Evolutionary conservation across 805 yeast species (phyloP).

Genomic region (Candida wancherniae): DNA sequence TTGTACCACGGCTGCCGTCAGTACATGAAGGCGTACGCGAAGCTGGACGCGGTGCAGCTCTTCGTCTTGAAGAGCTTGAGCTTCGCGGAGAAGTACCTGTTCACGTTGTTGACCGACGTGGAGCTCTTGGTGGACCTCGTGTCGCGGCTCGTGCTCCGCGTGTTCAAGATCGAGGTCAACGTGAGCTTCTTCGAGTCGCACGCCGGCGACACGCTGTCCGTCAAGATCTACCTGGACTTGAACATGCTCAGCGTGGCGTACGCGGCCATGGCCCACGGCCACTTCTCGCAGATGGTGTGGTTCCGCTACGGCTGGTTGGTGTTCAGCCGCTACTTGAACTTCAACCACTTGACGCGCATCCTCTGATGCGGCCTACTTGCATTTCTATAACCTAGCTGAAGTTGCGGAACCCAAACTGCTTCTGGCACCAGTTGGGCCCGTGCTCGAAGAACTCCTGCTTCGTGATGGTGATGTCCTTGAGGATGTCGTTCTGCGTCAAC

Average conservation of each 20-base stretch:
- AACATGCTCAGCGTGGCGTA: constrained; percentile 41
- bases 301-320: constrained; percentile 85
- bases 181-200: constrained; percentile 30
- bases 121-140: constrained; percentile 36
- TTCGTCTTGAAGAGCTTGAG: constrained; percentile 33
- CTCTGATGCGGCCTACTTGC: constrained; percentile 2
- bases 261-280: constrained; percentile 78
- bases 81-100: constrained; percentile 47
- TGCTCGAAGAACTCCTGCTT: constrained; percentile 81
- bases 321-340: constrained; percentile 69
- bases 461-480: constrained; percentile 55
- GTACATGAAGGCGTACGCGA: constrained; percentile 21
- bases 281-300: constrained; percentile 91
- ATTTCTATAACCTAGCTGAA: not conserved
- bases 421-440: constrained; percentile 60
- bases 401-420: constrained; percentile 44
- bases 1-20: constrained; percentile 47
- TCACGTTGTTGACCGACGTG: constrained; percentile 39
- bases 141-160: constrained; percentile 27
- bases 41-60: constrained; percentile 13
- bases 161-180: constrained; percentile 32
- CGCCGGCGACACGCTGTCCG: constrained; percentile 19
- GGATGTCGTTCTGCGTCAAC: constrained; percentile 36
- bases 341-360: constrained; percentile 55
- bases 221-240: constrained; percentile 31